Conservation (phyloP, 2,329 filamentous ascomycete genomes). For the Beauveria asiatica region DNA sequence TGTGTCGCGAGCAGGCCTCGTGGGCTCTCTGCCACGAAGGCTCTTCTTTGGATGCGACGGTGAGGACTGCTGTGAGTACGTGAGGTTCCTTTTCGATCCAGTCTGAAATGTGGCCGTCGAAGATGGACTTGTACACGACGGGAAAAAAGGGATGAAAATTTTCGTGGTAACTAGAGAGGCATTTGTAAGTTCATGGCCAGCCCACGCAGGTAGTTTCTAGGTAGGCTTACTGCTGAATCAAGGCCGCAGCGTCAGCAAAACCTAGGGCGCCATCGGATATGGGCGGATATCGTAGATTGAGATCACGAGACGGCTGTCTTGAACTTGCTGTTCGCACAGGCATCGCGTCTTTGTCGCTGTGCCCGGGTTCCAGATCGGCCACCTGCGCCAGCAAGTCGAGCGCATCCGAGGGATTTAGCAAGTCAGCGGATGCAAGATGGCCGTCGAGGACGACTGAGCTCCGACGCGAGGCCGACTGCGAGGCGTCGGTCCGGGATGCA, state of each 20-base stretch:
- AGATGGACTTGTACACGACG: conserved; percentile 52
- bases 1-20: conserved; percentile 58
- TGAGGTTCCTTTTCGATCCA: conserved; percentile 56
- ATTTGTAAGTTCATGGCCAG: background rate
- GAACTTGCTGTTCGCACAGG: conserved; percentile 5
- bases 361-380: conserved; percentile 27
- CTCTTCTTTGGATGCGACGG: conserved; percentile 64
- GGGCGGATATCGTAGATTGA: conserved; percentile 21
- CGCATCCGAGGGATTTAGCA: conserved; percentile 34
- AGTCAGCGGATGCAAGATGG: conserved; percentile 31
- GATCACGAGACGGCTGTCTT: conserved; percentile 7
- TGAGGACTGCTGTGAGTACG: conserved; percentile 60
- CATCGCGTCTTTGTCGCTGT: conserved; percentile 12
- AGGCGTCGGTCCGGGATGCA: conserved; percentile 8
- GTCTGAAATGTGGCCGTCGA: conserved; percentile 42
- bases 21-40: conserved; percentile 54
- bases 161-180: conserved; percentile 44
- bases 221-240: conserved; percentile 21
- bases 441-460: conserved; percentile 24
- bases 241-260: conserved; percentile 18
- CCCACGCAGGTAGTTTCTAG: background rate
- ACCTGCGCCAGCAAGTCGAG: conserved; percentile 33
- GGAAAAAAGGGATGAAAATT: conserved; percentile 65
- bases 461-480: conserved; percentile 9
- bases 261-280: conserved; percentile 24